These are phyloP conservation scores for Globisporangium yorkense DNA, from an alignment of 352 stramenopile genomes.

Conservation along the genomic window DNA sequence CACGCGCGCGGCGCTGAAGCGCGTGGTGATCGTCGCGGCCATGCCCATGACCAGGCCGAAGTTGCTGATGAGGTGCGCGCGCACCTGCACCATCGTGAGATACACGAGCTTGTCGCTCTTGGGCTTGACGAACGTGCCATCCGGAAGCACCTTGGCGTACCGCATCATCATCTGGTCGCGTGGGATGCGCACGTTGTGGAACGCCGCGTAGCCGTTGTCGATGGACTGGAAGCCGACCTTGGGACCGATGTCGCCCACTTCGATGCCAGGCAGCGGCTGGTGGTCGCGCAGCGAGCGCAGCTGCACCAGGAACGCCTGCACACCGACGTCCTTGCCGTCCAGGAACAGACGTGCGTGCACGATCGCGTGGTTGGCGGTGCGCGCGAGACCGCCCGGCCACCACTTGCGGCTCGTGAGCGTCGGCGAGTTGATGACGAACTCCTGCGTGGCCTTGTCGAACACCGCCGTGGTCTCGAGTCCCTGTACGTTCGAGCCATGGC, in stretches of 20 bases:
- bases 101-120: constrained; percentile 65
- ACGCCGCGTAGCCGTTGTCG: constrained; percentile 89
- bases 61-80: constrained; percentile 11
- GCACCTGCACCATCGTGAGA: constrained; percentile 78
- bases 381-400: constrained; percentile 88
- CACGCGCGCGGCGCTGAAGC: constrained; percentile 90
- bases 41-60: constrained; percentile 63
- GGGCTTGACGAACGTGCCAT: constrained; percentile 57
- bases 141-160: constrained; percentile 40
- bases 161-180: constrained; percentile 56
- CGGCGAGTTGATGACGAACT: constrained; percentile 90
- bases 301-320: constrained; percentile 94
- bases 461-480: constrained; percentile 90
- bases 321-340: constrained; percentile 57
- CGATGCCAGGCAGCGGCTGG: constrained; percentile 78
- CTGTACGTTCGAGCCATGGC: constrained; percentile 91
- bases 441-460: constrained; percentile 83
- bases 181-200: constrained; percentile 86
- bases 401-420: constrained; percentile 94
- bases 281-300: constrained; percentile 48
- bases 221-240: constrained; percentile 91
- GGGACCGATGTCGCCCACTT: constrained; percentile 88
- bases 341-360: constrained; percentile 84
- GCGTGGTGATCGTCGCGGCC: constrained; percentile 89
- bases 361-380: constrained; percentile 88